These are phyloP conservation scores for Tylopilus cervinicoccineus DNA, from an alignment of 768 basidiomycete species.

Conservation along the genomic window DNA sequence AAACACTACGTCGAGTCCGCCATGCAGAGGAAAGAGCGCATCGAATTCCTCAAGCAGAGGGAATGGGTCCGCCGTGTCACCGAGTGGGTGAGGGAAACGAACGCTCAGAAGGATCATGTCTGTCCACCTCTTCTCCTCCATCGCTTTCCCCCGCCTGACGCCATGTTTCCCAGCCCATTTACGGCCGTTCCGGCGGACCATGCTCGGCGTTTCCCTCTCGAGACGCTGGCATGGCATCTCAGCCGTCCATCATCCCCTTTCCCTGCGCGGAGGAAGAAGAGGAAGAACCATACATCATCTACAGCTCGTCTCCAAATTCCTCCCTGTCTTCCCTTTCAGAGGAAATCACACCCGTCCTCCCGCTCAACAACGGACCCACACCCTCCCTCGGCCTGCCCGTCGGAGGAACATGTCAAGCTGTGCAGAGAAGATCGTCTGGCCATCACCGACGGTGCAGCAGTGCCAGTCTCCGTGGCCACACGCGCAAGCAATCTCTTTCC, in stretches of 20 bases:
- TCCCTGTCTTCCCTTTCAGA: conserved; percentile 32
- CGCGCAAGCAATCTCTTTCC: conserved; percentile 29
- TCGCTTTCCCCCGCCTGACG: neutral
- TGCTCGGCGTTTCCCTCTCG: conserved; percentile 7
- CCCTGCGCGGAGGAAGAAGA: conserved; percentile 28
- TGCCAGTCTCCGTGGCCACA: conserved; percentile 29
- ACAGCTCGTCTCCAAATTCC: conserved; percentile 31
- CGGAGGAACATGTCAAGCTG: conserved; percentile 5
- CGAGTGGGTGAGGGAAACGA: conserved; percentile 35
- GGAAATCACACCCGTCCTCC: conserved; percentile 24
- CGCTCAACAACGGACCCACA: conserved; percentile 14
- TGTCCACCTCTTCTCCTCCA: neutral
- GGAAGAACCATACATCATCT: conserved; percentile 32
- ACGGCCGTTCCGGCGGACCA: conserved; percentile 16
- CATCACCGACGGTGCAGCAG: conserved; percentile 31
- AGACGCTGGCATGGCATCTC: conserved; percentile 1
- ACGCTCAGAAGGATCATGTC: conserved; percentile 25
- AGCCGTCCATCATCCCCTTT: conserved; percentile 22
- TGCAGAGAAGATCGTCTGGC: conserved; percentile 15
- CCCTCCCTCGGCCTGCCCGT: conserved; percentile 8
- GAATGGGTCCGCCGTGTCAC: conserved; percentile 41
- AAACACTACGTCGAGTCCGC: conserved; percentile 41
- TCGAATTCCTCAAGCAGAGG: conserved; percentile 47
- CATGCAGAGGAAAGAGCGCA: conserved; percentile 46
- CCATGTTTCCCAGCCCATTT: conserved; percentile 11